Percentiles rank a stretch among this genome's conserved stretches.
phyloP scores from a whole-genome alignment of 208 protist species.

The Jaenimonas drosophilae region DNA sequence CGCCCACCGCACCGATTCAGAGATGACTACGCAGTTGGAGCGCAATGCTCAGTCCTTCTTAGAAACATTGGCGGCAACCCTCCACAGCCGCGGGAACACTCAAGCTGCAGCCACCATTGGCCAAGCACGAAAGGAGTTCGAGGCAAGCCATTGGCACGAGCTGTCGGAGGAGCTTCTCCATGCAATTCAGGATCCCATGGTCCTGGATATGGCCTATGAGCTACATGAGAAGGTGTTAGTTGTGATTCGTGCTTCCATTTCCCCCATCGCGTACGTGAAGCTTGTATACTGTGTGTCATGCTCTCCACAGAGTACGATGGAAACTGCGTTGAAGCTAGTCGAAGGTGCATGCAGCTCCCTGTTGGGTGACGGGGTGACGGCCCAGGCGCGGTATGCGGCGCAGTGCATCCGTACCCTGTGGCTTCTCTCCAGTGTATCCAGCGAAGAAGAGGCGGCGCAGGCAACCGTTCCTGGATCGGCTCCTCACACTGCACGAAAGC shows the following conservation, averaged over 20 bases:
- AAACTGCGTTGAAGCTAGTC: constrained; percentile 57
- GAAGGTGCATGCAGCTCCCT: constrained; percentile 46
- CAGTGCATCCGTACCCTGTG: constrained; percentile 78
- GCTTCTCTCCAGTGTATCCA: constrained; percentile 55
- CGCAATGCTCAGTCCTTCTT: no score
- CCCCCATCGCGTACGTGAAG: constrained; percentile 79
- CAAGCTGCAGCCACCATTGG: no score
- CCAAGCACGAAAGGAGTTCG: no score
- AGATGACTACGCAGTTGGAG: no score
- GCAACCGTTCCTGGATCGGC: constrained; percentile 26
- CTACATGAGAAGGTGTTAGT: constrained; percentile 65
- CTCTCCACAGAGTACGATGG: constrained; percentile 41
- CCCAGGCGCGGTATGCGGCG: constrained; percentile 49
- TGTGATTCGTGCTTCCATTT: constrained; percentile 63
- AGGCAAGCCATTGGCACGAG: constrained; percentile 64
- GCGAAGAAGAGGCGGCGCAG: constrained; percentile 10
- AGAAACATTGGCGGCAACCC: no score
- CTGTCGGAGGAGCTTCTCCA: constrained; percentile 52
- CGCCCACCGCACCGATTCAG: no score
- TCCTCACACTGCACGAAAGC: constrained; percentile 48
- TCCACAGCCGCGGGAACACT: no score
- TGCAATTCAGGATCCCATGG: constrained; percentile 45
- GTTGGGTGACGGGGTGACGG: constrained; percentile 15
- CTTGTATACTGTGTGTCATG: constrained; percentile 70
- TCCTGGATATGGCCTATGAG: constrained; percentile 53